phyloP scores from a whole-genome alignment of 2,329 filamentous ascomycete genomes.

The Paraconiothyrium brasiliense region DNA sequence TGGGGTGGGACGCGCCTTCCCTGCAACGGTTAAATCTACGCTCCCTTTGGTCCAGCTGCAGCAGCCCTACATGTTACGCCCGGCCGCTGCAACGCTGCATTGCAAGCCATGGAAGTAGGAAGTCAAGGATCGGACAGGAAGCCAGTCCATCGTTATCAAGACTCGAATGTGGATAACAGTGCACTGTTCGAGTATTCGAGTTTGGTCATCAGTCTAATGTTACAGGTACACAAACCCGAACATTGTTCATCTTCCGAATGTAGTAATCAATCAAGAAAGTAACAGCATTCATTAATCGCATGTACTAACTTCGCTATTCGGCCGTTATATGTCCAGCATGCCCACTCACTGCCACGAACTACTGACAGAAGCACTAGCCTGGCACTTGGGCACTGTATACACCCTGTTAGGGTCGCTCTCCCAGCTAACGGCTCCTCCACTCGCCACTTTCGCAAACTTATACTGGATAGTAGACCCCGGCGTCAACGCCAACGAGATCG shows the following conservation, averaged over 20 bases:
- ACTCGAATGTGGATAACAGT: not conserved
- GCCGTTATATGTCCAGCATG: not conserved
- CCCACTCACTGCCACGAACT: constrained; percentile 33
- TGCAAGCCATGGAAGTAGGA: not conserved
- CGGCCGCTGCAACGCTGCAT: not conserved
- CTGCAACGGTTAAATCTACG: not conserved
- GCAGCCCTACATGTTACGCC: not conserved
- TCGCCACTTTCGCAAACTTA: constrained; percentile 57
- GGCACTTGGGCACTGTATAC: constrained; percentile 45
- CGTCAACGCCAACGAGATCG: constrained; percentile 50
- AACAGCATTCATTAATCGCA: not conserved
- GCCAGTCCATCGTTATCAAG: not conserved
- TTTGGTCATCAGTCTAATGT: not conserved
- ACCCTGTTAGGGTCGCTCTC: constrained; percentile 58
- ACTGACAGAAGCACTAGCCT: constrained; percentile 34
- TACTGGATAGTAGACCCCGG: constrained; percentile 56
- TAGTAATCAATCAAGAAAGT: not conserved
- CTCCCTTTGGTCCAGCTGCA: not conserved
- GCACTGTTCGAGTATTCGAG: not conserved
- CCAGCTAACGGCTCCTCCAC: constrained; percentile 57
- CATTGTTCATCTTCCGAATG: not conserved
- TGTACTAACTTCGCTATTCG: not conserved
- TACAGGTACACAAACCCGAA: not conserved
- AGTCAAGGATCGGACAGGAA: not conserved
- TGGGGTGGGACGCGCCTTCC: not conserved